Conservation (phyloP, 345 rosid genomes). For the Triadica sebifera region DNA sequence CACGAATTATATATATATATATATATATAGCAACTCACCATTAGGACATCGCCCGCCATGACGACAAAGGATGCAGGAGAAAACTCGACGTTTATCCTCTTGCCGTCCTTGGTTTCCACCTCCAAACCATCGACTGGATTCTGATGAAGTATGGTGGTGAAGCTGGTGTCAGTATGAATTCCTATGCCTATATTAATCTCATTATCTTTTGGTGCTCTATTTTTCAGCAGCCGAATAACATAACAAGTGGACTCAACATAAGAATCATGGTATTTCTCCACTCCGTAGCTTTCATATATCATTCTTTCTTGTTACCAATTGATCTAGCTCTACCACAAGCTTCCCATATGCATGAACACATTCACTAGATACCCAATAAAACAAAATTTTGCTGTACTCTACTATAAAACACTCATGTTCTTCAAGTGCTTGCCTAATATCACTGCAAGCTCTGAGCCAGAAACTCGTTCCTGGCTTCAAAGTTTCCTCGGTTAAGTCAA, state of each 20-base stretch:
- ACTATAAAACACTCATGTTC: slow-evolving; percentile 58
- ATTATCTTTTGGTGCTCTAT: slow-evolving; percentile 33
- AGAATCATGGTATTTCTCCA: slow-evolving; percentile 36
- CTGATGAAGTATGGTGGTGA: slow-evolving; percentile 56
- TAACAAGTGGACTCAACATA: slow-evolving; percentile 40
- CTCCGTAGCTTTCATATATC: slow-evolving; percentile 64
- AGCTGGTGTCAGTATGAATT: slow-evolving; percentile 57
- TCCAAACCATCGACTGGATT: slow-evolving; percentile 54
- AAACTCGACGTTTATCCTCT: slow-evolving; percentile 40
- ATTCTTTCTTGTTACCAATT: slow-evolving; percentile 49
- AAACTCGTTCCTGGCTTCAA: slow-evolving; percentile 43
- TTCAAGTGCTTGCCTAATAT: slow-evolving; percentile 55
- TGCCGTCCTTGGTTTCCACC: slow-evolving; percentile 40
- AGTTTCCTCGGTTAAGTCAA: slow-evolving; percentile 23
- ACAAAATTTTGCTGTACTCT: slow-evolving; percentile 30
- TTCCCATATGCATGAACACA: slow-evolving; percentile 35
- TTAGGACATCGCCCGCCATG: slow-evolving; percentile 58
- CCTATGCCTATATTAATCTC: slow-evolving; percentile 43
- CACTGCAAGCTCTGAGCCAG: slow-evolving; percentile 38
- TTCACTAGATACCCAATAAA: slow-evolving; percentile 2
- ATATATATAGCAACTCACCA: slow-evolving; percentile 43
- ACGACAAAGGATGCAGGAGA: slow-evolving; percentile 52
- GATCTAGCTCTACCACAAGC: slow-evolving; percentile 43
- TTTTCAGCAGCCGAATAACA: slow-evolving; percentile 50
- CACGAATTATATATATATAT: no score